Evolutionary conservation across 805 yeast species (phyloP), one percentile per base, ranked within the genome.

Genomic region (Cyberlindnera mrakii): DNA sequence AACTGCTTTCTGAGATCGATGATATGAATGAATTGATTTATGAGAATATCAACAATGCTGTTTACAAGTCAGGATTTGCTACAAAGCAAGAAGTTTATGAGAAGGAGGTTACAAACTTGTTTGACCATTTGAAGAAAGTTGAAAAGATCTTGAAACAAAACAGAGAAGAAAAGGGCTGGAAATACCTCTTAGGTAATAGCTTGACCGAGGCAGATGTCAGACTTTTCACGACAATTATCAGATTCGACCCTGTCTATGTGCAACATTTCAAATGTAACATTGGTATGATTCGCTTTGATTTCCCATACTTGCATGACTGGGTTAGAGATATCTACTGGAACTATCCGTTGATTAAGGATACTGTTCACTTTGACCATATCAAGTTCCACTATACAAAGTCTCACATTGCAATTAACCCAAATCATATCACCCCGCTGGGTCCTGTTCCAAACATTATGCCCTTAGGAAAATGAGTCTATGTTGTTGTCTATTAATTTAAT

Each of bases 221-320:
- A 51, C 75, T 91, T 39, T 91, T 68, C 67, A 80, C 96, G 19
- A 91, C 98, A 3, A 81, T 91, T 46, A 72, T 88, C 35, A 78
- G 99, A 55, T 91, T 91, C 57, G 98, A 91, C 62, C 85, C 95
- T 1, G 95, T 89, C 18, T 91, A 91, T 59, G 91, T 84, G 42
- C 96, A 90, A 64, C 97, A 91, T 64, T 93, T 91, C 77, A 93
- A 91, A 67, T 86, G 96, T 64, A 91, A 91, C 64, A 63, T 88
- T 48, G 81, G 81, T 38, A 83, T 81, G 71, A 85, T 91, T 55
- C 77, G 96, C 59, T 62, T 57, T 35, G 85, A 87, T 50, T 91
- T 78, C 62, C 97, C 97, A 18, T 66, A 71, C 53, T 64, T 90
- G 42, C 83, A 88, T 65, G 68, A 77, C 47, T 91, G 96, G 95